Base-by-base conservation (phyloP, 2,329 filamentous ascomycete genomes). In the Biscogniauxia marginata region DNA sequence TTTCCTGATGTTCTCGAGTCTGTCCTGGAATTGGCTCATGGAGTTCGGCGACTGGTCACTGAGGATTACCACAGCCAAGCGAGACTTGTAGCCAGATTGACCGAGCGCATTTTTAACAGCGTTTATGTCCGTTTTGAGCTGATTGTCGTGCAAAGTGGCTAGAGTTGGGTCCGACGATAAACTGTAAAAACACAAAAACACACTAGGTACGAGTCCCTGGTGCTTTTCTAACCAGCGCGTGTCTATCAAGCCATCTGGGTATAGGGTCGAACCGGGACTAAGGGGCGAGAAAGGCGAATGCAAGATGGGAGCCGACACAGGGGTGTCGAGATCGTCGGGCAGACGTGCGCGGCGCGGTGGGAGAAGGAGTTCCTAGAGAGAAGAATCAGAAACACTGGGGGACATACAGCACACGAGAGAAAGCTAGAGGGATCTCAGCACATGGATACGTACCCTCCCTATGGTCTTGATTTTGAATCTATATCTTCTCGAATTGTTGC, bases 221-320 rank as follows among this genome's bases (percentile, higher is more conserved):
- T 98, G 93, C 71, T 98, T 99, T 57, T 84, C 84, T 53, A 96
- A 79, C 93, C 93, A 99, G 58, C 84, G 75, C 19, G 87, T 82
- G 58, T 92, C 86, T 70, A 97, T 85, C 56, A 97, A 78, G 4
- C 93, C 95, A 74, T 98, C 95, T 7, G 93, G 93, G 69, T 95
- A 98, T 2, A 96, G 81, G 2, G 85, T 79, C 7, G 93, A 96
- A 7, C 82, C 83, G 3, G 93, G 92, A 43, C 90, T 95, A 24
- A 98, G 80, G 0, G 93, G 95, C 2, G 95, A 98, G 63, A 96
- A 86, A 1, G 93, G 91, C 11, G 95, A 98, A 73, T 98, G 93
- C 4, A 96, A 77, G n/a, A 86, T 77, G 57, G 80, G 75, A 18
- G 79, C 74, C 21, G 77, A 71, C 39, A 75, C 72, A 52, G 80